Evolutionary conservation across 1,284 basidiomycete species (phyloP), one percentile per base, ranked within the genome.

Genomic region (Boletus smithii): DNA sequence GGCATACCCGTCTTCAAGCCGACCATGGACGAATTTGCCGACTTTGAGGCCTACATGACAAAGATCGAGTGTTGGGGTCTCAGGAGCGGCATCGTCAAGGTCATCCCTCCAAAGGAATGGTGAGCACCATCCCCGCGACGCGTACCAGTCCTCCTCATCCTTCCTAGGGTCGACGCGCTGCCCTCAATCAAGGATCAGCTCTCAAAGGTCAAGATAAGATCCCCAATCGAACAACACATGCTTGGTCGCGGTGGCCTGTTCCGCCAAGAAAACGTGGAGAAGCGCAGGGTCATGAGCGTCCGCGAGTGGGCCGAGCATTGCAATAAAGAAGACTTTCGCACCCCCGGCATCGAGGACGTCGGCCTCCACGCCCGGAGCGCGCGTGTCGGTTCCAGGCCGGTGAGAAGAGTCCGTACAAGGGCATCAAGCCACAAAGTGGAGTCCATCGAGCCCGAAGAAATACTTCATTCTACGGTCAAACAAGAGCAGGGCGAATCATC

Each of bases 1-100:
- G 94, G 94, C 33, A 94, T 97, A 39, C 94, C 94, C 13, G 90
- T 97, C 13, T 97, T 97, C 77, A 88, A 84, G 62, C 94, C 94
- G 5, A 83, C 87, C 1, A 84, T 93, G 79, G 83, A 86, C 43
- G 89, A 95, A 58, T 95, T 95, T 58, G 62, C 75, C 57, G 89
- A 95, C 63, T 95, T 95, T 65, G 92, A 95, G 62, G 81, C 67
- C 4, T 97, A 93, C 66, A 86, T 95, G 78, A 84, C 81, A 53
- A 80, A 70, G 50, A 78, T 97, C 32, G 91, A 93, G 63, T 78
- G 80, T 47, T 97, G 95, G 90, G 94, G 94, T 0, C 78, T 77
- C 66, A 76, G 77, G 46, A 92, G 90, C 56, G 93, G 94, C 17
- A 95, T 97, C 51, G 85, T 94, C 53, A 97, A 97, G 70, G 81